Percentiles rank a stretch among this genome's conserved stretches.
Evolutionary conservation across 345 rosid species (phyloP).

Genomic region (Citrus australasica): DNA sequence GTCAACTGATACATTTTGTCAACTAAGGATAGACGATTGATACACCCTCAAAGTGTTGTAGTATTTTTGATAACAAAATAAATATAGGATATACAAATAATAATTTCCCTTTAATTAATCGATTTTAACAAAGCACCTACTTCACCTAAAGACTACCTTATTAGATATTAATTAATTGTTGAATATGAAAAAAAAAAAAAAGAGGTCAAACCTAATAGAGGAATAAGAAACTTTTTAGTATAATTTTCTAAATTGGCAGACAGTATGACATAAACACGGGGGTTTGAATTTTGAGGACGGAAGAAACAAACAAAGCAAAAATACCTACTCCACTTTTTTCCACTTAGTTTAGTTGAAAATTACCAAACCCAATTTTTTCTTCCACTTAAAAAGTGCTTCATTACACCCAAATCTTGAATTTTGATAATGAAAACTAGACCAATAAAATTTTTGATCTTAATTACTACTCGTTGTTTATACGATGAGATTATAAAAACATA

Average conservation of each 20-base stretch:
- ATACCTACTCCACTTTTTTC: not conserved
- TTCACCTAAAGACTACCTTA: not conserved
- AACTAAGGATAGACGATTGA: too few relatives aligned
- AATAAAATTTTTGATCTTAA: too few relatives aligned
- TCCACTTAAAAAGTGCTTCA: not conserved
- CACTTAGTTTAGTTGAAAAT: not conserved
- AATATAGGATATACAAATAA: too few relatives aligned
- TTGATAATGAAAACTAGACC: too few relatives aligned
- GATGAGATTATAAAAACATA: too few relatives aligned
- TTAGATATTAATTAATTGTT: not conserved
- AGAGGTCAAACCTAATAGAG: not conserved
- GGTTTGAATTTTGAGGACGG: not conserved
- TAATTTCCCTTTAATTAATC: not conserved
- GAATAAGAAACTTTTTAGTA: not conserved
- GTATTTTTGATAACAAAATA: too few relatives aligned
- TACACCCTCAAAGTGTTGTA: too few relatives aligned
- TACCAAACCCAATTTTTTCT: not conserved
- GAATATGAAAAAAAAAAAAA: not conserved
- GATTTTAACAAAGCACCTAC: conserved; percentile 9
- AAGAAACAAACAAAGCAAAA: conserved; percentile 6
- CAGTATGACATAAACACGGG: not conserved
- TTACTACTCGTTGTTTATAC: too few relatives aligned
- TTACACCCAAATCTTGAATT: too few relatives aligned
- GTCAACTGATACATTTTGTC: too few relatives aligned
- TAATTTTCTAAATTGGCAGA: not conserved